These are phyloP conservation scores for Cladorrhinum sp. DNA, from an alignment of 2,329 filamentous ascomycete species.

Conservation along the genomic window DNA sequence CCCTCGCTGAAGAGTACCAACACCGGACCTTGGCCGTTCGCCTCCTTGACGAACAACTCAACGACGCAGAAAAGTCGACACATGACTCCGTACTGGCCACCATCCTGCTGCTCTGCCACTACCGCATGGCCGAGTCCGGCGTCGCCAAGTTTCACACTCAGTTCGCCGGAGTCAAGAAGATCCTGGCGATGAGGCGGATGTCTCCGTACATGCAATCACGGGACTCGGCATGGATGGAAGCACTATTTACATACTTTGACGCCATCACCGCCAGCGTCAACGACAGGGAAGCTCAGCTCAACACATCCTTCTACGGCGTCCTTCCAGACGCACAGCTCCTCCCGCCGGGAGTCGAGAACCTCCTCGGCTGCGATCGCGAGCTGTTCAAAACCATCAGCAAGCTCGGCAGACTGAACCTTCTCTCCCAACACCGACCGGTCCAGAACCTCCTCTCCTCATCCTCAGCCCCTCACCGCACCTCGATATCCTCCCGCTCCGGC, in stretches of 20 bases:
- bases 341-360: slow-evolving; percentile 69
- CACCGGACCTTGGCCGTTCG: slow-evolving; percentile 77
- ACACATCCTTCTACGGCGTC: slow-evolving; percentile 61
- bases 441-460: slow-evolving; percentile 34
- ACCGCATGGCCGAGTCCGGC: slow-evolving; percentile 89
- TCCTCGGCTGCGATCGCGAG: slow-evolving; percentile 81
- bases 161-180: slow-evolving; percentile 88
- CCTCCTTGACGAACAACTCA: slow-evolving; percentile 78
- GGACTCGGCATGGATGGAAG: slow-evolving; percentile 85
- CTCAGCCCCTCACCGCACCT: slow-evolving; percentile 11
- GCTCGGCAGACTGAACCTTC: slow-evolving; percentile 77
- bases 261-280: slow-evolving; percentile 90
- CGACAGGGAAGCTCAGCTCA: slow-evolving; percentile 80
- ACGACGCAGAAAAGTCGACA: slow-evolving; percentile 69
- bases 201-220: slow-evolving; percentile 52
- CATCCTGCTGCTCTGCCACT: slow-evolving; percentile 82
- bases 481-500: slow-evolving; percentile 17
- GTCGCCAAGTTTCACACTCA: slow-evolving; percentile 92
- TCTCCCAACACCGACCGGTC: slow-evolving; percentile 67
- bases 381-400: slow-evolving; percentile 84
- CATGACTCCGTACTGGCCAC: slow-evolving; percentile 87
- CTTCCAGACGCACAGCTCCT: slow-evolving; percentile 48
- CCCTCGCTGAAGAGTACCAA: slow-evolving; percentile 76
- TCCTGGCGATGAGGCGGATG: slow-evolving; percentile 70
- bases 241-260: slow-evolving; percentile 92